Percentiles rank a stretch among this genome's conserved stretches.
These are phyloP conservation scores for Cyberlindnera veronae DNA, from an alignment of 805 yeast genomes.

Conservation along the genomic window DNA sequence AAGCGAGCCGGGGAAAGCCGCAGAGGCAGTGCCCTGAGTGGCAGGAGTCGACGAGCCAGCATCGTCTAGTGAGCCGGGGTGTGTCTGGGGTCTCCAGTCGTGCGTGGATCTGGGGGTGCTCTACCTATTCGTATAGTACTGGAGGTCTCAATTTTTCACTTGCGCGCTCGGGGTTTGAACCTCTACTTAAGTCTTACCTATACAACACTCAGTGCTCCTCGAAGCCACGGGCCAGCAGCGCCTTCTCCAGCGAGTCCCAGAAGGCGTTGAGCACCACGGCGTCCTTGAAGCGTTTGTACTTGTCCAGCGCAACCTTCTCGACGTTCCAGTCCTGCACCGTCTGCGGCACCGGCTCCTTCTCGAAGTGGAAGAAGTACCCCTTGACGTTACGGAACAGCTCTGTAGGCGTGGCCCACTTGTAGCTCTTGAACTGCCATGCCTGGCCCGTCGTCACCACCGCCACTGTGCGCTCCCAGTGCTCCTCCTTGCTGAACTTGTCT, in stretches of 20 bases:
- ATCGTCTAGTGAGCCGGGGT: too few relatives aligned
- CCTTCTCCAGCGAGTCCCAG: slow-evolving; percentile 81
- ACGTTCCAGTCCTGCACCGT: slow-evolving; percentile 88
- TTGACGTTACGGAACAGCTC: slow-evolving; percentile 75
- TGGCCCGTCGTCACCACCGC: slow-evolving; percentile 97
- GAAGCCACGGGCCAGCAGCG: slow-evolving; percentile 64
- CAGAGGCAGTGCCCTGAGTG: too few relatives aligned
- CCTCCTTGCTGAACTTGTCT: slow-evolving; percentile 85
- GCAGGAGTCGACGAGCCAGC: too few relatives aligned
- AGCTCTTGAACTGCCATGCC: slow-evolving; percentile 91
- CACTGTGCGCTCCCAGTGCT: slow-evolving; percentile 96
- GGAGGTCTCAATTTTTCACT: too few relatives aligned
- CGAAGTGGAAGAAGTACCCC: slow-evolving; percentile 76
- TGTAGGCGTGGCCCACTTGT: slow-evolving; percentile 79
- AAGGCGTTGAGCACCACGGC: slow-evolving; percentile 79
- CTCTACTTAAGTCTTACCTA: not conserved
- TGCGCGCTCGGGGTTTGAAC: too few relatives aligned
- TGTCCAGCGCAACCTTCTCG: slow-evolving; percentile 69
- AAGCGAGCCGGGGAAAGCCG: not conserved
- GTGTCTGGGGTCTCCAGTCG: too few relatives aligned
- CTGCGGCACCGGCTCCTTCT: slow-evolving; percentile 76
- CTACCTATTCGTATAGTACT: too few relatives aligned
- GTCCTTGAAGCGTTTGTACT: slow-evolving; percentile 82
- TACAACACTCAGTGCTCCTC: slow-evolving; percentile 1
- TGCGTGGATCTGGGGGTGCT: too few relatives aligned